Percentiles rank a stretch among this genome's conserved stretches.
Conservation (phyloP, 495 filamentous ascomycete genomes). For the Aspergillus indologenus region DNA sequence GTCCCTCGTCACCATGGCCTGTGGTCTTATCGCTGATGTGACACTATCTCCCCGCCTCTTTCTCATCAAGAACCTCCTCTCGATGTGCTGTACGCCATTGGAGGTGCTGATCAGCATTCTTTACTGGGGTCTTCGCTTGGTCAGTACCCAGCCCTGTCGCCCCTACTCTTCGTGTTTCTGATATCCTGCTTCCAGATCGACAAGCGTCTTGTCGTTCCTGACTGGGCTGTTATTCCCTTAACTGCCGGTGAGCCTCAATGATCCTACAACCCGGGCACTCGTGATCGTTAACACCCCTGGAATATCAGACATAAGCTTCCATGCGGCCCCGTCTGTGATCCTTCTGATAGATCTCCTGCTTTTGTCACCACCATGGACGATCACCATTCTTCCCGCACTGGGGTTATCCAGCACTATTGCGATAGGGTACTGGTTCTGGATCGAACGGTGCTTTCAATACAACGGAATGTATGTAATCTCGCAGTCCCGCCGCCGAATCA, state of each 20-base stretch:
- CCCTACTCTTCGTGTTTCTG: constrained; percentile 4
- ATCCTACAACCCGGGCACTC: too few species aligned
- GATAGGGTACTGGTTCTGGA: constrained; percentile 82
- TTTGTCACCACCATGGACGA: constrained; percentile 78
- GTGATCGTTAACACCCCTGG: constrained; percentile 7
- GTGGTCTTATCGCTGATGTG: constrained; percentile 73
- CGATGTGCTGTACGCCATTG: constrained; percentile 70
- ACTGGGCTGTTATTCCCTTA: constrained; percentile 42
- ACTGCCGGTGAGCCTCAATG: constrained; percentile 36
- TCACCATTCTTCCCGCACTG: constrained; percentile 57
- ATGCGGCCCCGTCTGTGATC: constrained; percentile 71
- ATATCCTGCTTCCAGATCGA: constrained; percentile 53
- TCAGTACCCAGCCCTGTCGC: constrained; percentile 17
- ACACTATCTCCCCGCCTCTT: constrained; percentile 64
- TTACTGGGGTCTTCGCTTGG: constrained; percentile 71
- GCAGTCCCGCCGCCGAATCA: neutral
- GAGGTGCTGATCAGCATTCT: constrained; percentile 80
- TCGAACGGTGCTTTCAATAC: constrained; percentile 69
- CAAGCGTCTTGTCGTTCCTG: constrained; percentile 56
- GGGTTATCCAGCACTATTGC: constrained; percentile 62
- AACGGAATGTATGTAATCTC: constrained; percentile 64
- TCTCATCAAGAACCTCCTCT: constrained; percentile 67
- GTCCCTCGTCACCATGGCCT: constrained; percentile 63
- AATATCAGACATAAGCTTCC: constrained; percentile 68
- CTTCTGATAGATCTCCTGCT: constrained; percentile 70